phyloP scores from a whole-genome alignment of 2,329 filamentous ascomycete genomes.

The Chaetomiaceae sp. region DNA sequence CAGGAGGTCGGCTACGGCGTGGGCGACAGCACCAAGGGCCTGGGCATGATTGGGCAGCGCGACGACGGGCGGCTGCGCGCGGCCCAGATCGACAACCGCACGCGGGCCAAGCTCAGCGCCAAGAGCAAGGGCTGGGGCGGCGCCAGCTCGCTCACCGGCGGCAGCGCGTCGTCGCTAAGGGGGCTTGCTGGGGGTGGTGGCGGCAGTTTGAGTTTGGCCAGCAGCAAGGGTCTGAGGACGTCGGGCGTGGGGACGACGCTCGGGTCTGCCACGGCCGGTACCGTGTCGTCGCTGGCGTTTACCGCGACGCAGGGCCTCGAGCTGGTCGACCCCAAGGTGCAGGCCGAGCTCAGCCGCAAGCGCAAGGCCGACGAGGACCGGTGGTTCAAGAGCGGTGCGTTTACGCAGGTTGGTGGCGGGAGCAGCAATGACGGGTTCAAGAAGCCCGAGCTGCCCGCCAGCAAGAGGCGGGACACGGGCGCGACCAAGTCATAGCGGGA shows the following conservation, averaged over 20 bases:
- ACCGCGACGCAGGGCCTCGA: conserved; percentile 93
- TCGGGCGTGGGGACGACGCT: conserved; percentile 74
- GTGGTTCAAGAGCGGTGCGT: conserved; percentile 97
- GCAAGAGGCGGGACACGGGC: conserved; percentile 69
- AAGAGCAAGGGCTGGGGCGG: conserved; percentile 95
- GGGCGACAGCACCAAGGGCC: conserved; percentile 76
- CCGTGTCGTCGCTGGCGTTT: conserved; percentile 83
- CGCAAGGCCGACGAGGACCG: conserved; percentile 89
- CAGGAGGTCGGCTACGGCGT: conserved; percentile 86
- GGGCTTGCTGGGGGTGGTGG: conserved; percentile 61
- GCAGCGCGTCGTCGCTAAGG: conserved; percentile 75
- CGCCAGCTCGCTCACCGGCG: conserved; percentile 51
- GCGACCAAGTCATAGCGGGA: conserved; percentile 41
- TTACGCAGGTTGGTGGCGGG: conserved; percentile 71
- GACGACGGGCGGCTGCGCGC: conserved; percentile 87
- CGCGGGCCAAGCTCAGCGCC: conserved; percentile 85
- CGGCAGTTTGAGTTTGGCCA: conserved; percentile 64
- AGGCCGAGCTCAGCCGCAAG: conserved; percentile 83
- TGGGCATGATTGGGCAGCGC: conserved; percentile 91
- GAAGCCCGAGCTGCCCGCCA: conserved; percentile 68
- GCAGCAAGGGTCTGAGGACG: conserved; percentile 72
- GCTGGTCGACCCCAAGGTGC: conserved; percentile 87
- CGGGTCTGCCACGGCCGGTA: conserved; percentile 57
- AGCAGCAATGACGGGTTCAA: conserved; percentile 61
- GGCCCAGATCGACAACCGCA: conserved; percentile 87